phyloP scores from a whole-genome alignment of 2,329 filamentous ascomycete genomes.

The Alternaria alternata region DNA sequence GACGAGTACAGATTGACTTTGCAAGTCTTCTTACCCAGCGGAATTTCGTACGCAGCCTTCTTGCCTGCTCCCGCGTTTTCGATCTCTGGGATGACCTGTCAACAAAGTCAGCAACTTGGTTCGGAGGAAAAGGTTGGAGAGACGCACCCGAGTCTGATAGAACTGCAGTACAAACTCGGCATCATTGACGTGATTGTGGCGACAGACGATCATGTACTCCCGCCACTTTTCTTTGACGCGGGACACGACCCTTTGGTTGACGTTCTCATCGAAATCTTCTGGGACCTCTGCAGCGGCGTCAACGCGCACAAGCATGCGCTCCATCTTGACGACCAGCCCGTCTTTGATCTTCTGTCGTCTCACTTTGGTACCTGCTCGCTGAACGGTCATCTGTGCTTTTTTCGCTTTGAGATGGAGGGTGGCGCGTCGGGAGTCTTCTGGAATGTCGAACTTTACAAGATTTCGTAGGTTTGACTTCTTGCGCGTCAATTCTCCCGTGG shows the following conservation, averaged over 20 bases:
- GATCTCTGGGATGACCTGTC: slow-evolving; percentile 65
- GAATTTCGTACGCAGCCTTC: slow-evolving; percentile 65
- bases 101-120: slow-evolving; percentile 14
- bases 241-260: slow-evolving; percentile 66
- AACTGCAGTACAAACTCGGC: slow-evolving; percentile 66
- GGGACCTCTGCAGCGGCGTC: slow-evolving; percentile 64
- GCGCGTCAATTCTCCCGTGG: slow-evolving; percentile 27
- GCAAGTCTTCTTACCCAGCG: slow-evolving; percentile 61
- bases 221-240: slow-evolving; percentile 70
- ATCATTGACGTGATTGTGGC: slow-evolving; percentile 63
- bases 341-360: slow-evolving; percentile 56
- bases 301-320: slow-evolving; percentile 72
- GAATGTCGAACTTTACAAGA: slow-evolving; percentile 54
- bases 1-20: slow-evolving; percentile 71
- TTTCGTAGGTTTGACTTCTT: slow-evolving; percentile 44
- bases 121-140: accelerated
- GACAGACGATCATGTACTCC: slow-evolving; percentile 69
- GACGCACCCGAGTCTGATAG: slow-evolving; percentile 64
- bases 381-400: slow-evolving; percentile 50
- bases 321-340: slow-evolving; percentile 72
- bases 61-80: slow-evolving; percentile 62
- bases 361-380: slow-evolving; percentile 45
- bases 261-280: slow-evolving; percentile 70
- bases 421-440: slow-evolving; percentile 50
- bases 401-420: slow-evolving; percentile 51